These are phyloP conservation scores for Scleromitrula shiraiana DNA, from an alignment of 2,329 filamentous ascomycete species.

Conservation along the genomic window DNA sequence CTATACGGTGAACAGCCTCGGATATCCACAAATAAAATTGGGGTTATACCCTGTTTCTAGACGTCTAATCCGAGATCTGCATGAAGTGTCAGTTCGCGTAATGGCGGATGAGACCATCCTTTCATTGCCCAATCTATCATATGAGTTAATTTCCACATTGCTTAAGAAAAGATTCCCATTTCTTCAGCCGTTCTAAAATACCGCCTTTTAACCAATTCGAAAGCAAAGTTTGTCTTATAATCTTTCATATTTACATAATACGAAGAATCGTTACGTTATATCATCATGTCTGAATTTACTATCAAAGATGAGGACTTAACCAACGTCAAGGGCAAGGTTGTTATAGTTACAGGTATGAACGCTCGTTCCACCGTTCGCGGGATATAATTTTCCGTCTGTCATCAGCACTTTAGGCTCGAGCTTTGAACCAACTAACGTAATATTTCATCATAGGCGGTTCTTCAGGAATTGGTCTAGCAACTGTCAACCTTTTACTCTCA, in stretches of 20 bases:
- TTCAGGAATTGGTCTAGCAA: conserved; percentile 53
- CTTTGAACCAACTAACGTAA: conserved; percentile 3
- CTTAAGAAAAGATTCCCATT: too few relatives aligned
- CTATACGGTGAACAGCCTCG: too few relatives aligned
- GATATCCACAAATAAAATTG: not conserved
- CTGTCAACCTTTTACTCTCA: conserved; percentile 42
- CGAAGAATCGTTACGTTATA: too few relatives aligned
- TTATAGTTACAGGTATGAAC: conserved; percentile 43
- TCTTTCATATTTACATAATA: too few relatives aligned
- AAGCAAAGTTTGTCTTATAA: too few relatives aligned
- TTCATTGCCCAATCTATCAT: not conserved
- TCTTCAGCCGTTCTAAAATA: too few relatives aligned
- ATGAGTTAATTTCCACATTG: too few relatives aligned
- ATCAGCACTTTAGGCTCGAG: not conserved
- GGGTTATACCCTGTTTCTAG: not conserved
- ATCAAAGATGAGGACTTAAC: conserved; percentile 38
- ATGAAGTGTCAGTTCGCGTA: not conserved
- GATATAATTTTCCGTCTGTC: not conserved
- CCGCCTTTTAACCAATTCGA: too few relatives aligned
- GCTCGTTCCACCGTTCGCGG: not conserved
- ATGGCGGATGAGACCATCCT: not conserved
- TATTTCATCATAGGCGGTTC: conserved; percentile 39
- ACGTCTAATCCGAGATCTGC: not conserved
- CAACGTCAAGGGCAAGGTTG: conserved; percentile 40
- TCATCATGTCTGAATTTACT: conserved; percentile 36